phyloP scores from a whole-genome alignment of 2,329 filamentous ascomycete species.

The Hymenoscyphus scutula region DNA sequence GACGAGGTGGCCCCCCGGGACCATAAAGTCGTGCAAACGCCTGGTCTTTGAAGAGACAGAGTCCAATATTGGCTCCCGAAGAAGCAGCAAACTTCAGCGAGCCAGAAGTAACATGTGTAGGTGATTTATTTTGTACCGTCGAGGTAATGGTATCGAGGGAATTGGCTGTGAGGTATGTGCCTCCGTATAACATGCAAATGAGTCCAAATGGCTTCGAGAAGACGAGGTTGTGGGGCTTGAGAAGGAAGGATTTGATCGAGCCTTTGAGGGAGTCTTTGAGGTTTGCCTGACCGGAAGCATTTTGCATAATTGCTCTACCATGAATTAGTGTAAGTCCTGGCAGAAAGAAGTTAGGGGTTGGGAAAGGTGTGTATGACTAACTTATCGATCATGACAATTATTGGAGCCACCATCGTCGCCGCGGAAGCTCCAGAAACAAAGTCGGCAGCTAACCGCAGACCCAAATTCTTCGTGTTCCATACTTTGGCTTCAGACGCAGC shows the following conservation, averaged over 20 bases:
- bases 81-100: constrained; percentile 79
- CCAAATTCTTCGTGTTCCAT: constrained; percentile 78
- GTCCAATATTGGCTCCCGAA: constrained; percentile 75
- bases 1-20: constrained; percentile 50
- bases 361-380: constrained; percentile 37
- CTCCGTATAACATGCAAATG: constrained; percentile 75
- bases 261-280: constrained; percentile 57
- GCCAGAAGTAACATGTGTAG: constrained; percentile 67
- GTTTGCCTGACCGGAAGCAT: constrained; percentile 66
- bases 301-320: constrained; percentile 72
- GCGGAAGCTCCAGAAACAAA: constrained; percentile 66
- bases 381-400: constrained; percentile 88
- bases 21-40: constrained; percentile 83
- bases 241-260: constrained; percentile 55
- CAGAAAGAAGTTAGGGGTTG: constrained; percentile 4
- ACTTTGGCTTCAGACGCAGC: constrained; percentile 21
- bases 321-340: constrained; percentile 20
- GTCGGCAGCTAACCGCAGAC: constrained; percentile 66
- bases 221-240: constrained; percentile 60
- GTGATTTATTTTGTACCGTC: constrained; percentile 56
- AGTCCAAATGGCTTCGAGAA: constrained; percentile 66
- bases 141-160: constrained; percentile 75
- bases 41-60: constrained; percentile 88
- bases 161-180: constrained; percentile 89
- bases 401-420: constrained; percentile 72